Conservation (phyloP, 495 filamentous ascomycete genomes). For the Aspergillus affinis region DNA sequence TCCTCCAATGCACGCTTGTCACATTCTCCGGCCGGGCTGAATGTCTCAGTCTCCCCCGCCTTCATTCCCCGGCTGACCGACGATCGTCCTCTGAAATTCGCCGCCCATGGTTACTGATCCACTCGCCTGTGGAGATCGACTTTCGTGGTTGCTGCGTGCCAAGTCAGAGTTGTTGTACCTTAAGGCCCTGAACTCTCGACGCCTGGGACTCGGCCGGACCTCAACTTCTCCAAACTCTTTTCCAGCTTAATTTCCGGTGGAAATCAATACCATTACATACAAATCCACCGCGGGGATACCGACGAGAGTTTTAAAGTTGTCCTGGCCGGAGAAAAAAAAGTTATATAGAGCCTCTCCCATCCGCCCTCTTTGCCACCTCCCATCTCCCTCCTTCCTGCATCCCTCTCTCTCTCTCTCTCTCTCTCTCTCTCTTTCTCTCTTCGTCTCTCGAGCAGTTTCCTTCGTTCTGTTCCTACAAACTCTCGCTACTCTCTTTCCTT, state of each 20-base stretch:
- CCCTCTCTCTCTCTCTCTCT: background rate
- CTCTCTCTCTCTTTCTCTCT: background rate
- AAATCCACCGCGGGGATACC: background rate
- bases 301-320: background rate
- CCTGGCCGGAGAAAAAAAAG: background rate
- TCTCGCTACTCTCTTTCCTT: slow-evolving; percentile 6
- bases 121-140: background rate
- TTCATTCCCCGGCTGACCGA: slow-evolving; percentile 2
- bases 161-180: background rate
- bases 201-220: no score
- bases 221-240: background rate
- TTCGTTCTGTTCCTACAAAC: slow-evolving; percentile 1
- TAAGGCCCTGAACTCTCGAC: background rate
- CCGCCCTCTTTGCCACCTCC: background rate
- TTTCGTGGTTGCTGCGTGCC: background rate
- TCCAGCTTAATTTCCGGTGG: background rate
- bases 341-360: background rate
- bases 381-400: background rate
- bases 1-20: background rate
- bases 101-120: slow-evolving; percentile 5
- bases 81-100: slow-evolving; percentile 5
- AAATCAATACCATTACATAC: background rate
- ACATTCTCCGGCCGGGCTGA: background rate
- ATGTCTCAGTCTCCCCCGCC: slow-evolving; percentile 1
- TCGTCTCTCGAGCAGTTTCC: background rate